These are phyloP conservation scores for Mycena indigotica DNA, from an alignment of 768 basidiomycete genomes.

Conservation along the genomic window DNA sequence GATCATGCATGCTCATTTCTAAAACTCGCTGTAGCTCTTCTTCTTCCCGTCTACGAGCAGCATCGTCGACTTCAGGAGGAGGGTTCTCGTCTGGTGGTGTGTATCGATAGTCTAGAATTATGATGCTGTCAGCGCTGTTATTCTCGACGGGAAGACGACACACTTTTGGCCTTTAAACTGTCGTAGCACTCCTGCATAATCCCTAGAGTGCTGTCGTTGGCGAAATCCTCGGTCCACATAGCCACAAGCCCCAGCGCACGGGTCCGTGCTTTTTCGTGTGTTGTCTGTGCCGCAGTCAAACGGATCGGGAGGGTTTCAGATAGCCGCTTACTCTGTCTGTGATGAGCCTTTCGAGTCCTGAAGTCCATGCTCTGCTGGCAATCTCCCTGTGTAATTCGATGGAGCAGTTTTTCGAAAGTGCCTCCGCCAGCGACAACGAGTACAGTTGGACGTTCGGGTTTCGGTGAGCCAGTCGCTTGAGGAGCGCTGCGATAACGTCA, in stretches of 20 bases:
- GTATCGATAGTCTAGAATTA: constrained; percentile 81
- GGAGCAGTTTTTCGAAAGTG: constrained; percentile 89
- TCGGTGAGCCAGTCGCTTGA: constrained; percentile 91
- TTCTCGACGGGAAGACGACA: background rate
- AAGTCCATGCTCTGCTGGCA: constrained; percentile 87
- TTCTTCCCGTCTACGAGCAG: constrained; percentile 81
- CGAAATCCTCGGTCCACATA: constrained; percentile 84
- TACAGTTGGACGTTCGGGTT: constrained; percentile 98
- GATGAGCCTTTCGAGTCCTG: constrained; percentile 82
- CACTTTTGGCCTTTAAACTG: constrained; percentile 80
- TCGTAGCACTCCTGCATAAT: constrained; percentile 92
- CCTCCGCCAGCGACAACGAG: constrained; percentile 83
- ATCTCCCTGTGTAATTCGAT: constrained; percentile 82
- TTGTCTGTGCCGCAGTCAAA: constrained; percentile 49
- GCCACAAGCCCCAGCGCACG: constrained; percentile 73
- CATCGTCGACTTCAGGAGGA: constrained; percentile 75
- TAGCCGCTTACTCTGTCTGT: constrained; percentile 72
- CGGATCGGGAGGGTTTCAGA: background rate
- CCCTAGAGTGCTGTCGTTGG: constrained; percentile 75
- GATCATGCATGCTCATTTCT: constrained; percentile 91
- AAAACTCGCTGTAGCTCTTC: constrained; percentile 92
- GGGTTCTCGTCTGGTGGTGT: constrained; percentile 61
- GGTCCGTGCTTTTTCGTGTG: constrained; percentile 87
- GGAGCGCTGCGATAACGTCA: constrained; percentile 77
- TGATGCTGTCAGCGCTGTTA: background rate